phyloP scores from a whole-genome alignment of 306 rosid genomes.

The Betula pendula region DNA sequence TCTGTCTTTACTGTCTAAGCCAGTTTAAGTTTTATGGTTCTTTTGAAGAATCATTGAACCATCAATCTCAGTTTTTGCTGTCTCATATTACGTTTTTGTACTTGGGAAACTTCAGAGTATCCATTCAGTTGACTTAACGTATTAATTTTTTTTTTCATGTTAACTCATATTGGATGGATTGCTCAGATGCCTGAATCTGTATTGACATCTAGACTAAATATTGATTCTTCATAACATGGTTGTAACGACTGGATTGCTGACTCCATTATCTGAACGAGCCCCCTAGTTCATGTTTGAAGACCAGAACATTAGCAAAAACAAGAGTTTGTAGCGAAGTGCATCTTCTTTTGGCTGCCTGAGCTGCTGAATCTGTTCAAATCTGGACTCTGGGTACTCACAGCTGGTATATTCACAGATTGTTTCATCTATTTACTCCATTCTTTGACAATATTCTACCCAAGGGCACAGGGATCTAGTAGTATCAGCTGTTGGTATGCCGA shows the following conservation, averaged over 20 bases:
- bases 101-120: not conserved
- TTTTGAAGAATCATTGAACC: conserved; percentile 6
- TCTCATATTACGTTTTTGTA: not conserved
- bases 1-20: not conserved
- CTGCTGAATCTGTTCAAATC: conserved; percentile 20
- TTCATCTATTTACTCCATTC: not conserved
- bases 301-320: not conserved
- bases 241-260: conserved; percentile 6
- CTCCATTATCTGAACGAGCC: not conserved
- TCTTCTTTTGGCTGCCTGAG: not conserved
- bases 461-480: not conserved
- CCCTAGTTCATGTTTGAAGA: too few species aligned
- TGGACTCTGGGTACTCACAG: conserved; percentile 28
- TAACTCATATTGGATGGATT: not conserved
- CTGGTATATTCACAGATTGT: conserved; percentile 25
- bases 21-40: conserved; percentile 10
- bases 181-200: conserved; percentile 19
- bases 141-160: not conserved
- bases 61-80: conserved; percentile 6
- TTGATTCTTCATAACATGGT: conserved; percentile 13
- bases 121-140: not conserved
- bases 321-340: not conserved
- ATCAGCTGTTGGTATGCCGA: not conserved
- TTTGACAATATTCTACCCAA: not conserved
- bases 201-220: not conserved